Conservation (phyloP, 495 filamentous ascomycete genomes). For the Xylaria venustula region DNA sequence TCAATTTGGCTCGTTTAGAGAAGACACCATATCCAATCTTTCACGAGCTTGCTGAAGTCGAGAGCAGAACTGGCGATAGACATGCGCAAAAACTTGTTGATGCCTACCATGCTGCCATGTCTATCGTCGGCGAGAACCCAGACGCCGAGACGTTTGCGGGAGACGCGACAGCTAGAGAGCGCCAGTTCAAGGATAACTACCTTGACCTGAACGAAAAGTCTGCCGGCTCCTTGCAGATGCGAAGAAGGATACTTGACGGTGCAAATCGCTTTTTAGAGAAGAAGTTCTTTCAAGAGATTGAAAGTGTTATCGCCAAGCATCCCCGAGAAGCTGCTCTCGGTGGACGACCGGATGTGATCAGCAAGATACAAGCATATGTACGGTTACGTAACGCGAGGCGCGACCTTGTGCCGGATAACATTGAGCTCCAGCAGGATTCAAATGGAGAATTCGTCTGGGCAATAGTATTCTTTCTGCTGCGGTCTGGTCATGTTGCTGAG, state of each 20-base stretch:
- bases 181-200: conserved; percentile 73
- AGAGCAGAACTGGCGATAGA: conserved; percentile 62
- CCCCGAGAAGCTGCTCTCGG: conserved; percentile 87
- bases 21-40: conserved; percentile 65
- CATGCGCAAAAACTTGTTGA: conserved; percentile 67
- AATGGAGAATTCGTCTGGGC: conserved; percentile 90
- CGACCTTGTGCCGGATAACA: conserved; percentile 74
- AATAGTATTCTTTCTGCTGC: conserved; percentile 86
- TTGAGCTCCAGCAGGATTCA: conserved; percentile 64
- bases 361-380: conserved; percentile 90
- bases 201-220: conserved; percentile 68
- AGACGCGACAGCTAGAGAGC: conserved; percentile 60
- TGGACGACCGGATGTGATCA: conserved; percentile 79
- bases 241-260: conserved; percentile 73
- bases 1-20: conserved; percentile 71
- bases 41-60: conserved; percentile 68
- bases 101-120: conserved; percentile 74
- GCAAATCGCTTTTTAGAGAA: conserved; percentile 75
- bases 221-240: conserved; percentile 55
- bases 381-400: conserved; percentile 71
- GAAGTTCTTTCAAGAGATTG: conserved; percentile 68
- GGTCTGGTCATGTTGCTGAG: conserved; percentile 78
- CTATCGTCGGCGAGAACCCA: conserved; percentile 66
- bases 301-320: conserved; percentile 72
- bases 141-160: conserved; percentile 51